phyloP scores from a whole-genome alignment of 176 grass and related monocot genomes.

The Triticum monococcum region DNA sequence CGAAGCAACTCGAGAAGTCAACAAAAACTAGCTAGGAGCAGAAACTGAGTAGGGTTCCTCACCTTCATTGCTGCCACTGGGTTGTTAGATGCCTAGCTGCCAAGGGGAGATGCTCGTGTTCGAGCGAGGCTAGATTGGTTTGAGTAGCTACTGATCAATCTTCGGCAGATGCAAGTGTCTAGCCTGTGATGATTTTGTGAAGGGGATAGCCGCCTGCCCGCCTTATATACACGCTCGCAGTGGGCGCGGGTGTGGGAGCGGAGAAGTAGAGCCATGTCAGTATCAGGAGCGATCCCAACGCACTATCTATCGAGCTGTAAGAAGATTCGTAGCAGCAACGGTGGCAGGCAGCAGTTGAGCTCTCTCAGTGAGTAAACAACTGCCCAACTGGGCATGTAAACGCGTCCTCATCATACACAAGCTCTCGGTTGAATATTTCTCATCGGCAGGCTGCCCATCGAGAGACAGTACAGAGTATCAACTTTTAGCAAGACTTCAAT shows the following conservation, averaged over 20 bases:
- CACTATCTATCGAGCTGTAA: background rate
- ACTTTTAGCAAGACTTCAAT: background rate
- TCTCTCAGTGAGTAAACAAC: too few species aligned
- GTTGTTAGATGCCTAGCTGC: too few species aligned
- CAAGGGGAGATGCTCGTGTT: background rate
- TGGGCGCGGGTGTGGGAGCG: background rate
- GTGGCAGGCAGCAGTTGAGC: background rate
- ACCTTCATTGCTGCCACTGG: constrained; percentile 24
- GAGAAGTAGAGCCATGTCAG: background rate
- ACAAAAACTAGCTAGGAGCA: background rate
- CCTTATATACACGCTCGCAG: constrained; percentile 4
- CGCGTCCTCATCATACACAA: background rate
- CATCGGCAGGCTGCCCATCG: too few species aligned
- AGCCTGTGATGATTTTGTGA: background rate
- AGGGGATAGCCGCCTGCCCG: background rate
- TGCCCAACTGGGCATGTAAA: background rate
- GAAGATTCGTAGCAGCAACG: background rate
- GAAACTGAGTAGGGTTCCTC: background rate
- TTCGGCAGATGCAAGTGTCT: background rate
- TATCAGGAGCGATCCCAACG: background rate
- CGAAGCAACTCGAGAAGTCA: background rate
- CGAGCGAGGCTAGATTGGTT: background rate
- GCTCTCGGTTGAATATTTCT: too few species aligned
- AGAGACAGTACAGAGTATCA: too few species aligned
- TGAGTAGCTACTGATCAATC: background rate